Conservation (phyloP, 352 stramenopile genomes). For the Pythium myriotylum region DNA sequence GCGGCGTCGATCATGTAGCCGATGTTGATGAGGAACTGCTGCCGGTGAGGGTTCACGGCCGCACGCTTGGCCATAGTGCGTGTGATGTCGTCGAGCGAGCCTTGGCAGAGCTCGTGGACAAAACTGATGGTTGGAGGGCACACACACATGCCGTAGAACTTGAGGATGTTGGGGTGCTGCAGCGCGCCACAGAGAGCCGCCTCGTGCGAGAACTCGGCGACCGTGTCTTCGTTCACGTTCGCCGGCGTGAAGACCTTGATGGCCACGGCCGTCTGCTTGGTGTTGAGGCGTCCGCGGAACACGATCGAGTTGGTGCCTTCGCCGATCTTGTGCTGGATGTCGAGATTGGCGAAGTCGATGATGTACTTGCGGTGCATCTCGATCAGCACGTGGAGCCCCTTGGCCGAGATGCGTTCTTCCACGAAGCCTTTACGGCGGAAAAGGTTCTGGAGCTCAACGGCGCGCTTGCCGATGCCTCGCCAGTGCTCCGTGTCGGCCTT, state of each 20-base stretch:
- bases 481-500: constrained; percentile 35
- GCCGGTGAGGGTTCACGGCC: constrained; percentile 13
- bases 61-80: constrained; percentile 10
- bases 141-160: constrained; percentile 55
- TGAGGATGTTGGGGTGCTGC: constrained; percentile 50
- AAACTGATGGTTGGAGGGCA: constrained; percentile 49
- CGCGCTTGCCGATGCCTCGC: constrained; percentile 29
- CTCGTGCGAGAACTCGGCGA: constrained; percentile 51
- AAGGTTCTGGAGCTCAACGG: constrained; percentile 23
- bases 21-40: constrained; percentile 38
- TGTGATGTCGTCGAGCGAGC: constrained; percentile 36
- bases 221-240: constrained; percentile 38
- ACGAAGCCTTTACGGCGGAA: constrained; percentile 30
- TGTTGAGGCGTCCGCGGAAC: constrained; percentile 37
- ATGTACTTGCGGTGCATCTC: constrained; percentile 75
- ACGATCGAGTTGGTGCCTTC: constrained; percentile 42
- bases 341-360: constrained; percentile 67
- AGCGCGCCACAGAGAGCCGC: constrained; percentile 41
- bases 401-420: constrained; percentile 39
- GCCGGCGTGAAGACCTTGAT: constrained; percentile 60
- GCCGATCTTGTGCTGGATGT: constrained; percentile 42
- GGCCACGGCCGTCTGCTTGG: constrained; percentile 37
- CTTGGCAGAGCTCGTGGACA: constrained; percentile 53
- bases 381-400: constrained; percentile 67
- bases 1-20: constrained; percentile 48